Base-by-base conservation (phyloP, 306 rosid genomes). In the Rosa rugosa region DNA sequence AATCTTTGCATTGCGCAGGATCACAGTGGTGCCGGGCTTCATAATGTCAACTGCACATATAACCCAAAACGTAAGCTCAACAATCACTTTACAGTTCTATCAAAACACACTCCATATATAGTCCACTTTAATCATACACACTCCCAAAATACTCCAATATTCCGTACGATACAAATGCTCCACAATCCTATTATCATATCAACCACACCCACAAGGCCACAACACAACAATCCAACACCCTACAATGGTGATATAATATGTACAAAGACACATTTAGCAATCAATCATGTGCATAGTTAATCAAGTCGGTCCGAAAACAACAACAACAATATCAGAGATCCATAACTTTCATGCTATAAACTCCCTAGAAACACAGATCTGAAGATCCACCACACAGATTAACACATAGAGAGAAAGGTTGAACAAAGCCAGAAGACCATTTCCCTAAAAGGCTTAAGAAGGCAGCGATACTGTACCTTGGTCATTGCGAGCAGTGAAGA, bases 401-500 rank as follows among this genome's bases (percentile, higher is more conserved):
- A 2, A 31, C 36, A 31, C 36, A 27, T 27, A 31, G 36, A 31
- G 3, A 31, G 36, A 31, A 31, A 31, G 36, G 36, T 31, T 31
- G 0, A 31, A 31, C 36, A 31, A 31, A 31, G 36, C 36, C 36
- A 31, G 36, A 31, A 31, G 36, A 2, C 2, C 36, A 31, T 31
- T 31, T 31, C 36, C 36, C 36, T 31, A 31, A 31, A 31, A 2
- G 36, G 36, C 36, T 31, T 31, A 31, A 31, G 36, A 31, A 31
- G 36, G 36, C 36, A 31, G 36, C 36, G 36, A 31, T 2, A 31
- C 36, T 31, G 3, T 31, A 31, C 97, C 98, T 86, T 93, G 98
- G 6, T 93, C 98, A 41, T 91, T 93, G 73, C 97, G 97, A 80
- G 98, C 98, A 1, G 98, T 93, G 83, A 91, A 93, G 78, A 91